Conservation (phyloP, 768 basidiomycete genomes). For the Boletus subparvulus region DNA sequence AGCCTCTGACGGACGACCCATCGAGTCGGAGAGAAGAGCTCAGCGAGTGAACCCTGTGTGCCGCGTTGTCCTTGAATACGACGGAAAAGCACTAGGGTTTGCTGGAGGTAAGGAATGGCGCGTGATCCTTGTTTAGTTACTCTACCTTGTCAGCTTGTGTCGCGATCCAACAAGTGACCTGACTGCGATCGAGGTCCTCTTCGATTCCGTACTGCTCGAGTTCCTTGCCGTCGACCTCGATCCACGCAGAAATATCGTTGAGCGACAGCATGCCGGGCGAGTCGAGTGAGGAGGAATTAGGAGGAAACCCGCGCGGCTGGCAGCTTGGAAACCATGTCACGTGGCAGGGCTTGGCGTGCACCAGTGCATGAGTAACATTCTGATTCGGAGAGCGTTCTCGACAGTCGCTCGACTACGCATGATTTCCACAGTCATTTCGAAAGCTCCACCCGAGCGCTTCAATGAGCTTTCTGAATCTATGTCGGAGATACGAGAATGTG, state of each 20-base stretch:
- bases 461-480: conserved; percentile 56
- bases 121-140: not conserved
- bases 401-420: conserved; percentile 14
- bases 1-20: conserved; percentile 12
- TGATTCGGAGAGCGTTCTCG: conserved; percentile 4
- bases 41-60: conserved; percentile 8
- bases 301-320: not conserved
- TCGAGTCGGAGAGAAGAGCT: conserved; percentile 15
- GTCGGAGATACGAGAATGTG: conserved; percentile 48
- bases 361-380: not conserved
- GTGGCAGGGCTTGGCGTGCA: conserved; percentile 6
- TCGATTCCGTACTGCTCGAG: conserved; percentile 29
- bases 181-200: conserved; percentile 7
- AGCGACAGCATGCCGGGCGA: conserved; percentile 23
- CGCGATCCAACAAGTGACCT: conserved; percentile 31
- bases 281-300: not conserved
- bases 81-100: conserved; percentile 26
- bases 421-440: conserved; percentile 13
- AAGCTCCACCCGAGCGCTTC: conserved; percentile 42
- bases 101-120: not conserved
- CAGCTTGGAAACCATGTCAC: conserved; percentile 11
- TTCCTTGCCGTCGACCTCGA: conserved; percentile 28
- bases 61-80: conserved; percentile 14
- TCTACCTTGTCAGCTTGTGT: conserved; percentile 29
- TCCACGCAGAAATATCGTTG: conserved; percentile 23